Base-by-base conservation (phyloP, 495 filamentous ascomycete genomes). In the Talaromyces wortmannii region DNA sequence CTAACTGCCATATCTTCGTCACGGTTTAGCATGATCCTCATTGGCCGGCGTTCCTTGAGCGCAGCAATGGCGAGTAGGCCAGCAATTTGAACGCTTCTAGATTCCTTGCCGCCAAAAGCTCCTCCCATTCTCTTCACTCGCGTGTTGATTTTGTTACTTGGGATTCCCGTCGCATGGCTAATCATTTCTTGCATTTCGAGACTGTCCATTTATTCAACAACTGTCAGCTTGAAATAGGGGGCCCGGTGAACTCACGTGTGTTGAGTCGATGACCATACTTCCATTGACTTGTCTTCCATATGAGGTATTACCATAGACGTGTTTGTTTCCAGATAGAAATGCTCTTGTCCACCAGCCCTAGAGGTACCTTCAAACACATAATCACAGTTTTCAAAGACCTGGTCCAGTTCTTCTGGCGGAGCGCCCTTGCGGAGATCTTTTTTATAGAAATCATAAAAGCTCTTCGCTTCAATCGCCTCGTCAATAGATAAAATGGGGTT, bases 311-410 rank as follows among this genome's bases (percentile, higher is more conserved):
- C 88, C 3, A 96, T 72, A 46, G 86, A 88, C 10, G 92, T 94
- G 50, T 97, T 83, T 0, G 94, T 98, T 67, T 98, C 94, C 7
- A 98, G 77, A 63, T 97, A 98, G 66, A 98, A 98, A 67, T 98
- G 94, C 67, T 98, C 94, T 66, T 98, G 94, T 3, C 94, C 94
- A 49, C 94, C 94, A 80, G 97, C 95, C 58, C 91, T 80, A 11
- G 86, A 78, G 12, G 89, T 81, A 31, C 92, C 88, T 64, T 82
- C 77, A 59, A 92, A 86, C 15, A 81, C 80, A 86, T 95, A 83
- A 63, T 96, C 94, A n/a, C 86, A 84, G 15, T 84, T 72, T 50
- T 81, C 74, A 65, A 96, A 95, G 0, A 84, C 90, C 53, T 82
- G 79, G 46, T 95, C 87, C 0, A 79, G 63, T 61, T 92, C 86